Evolutionary conservation across 148 eudicot genomes (phyloP).

Genomic region (Camellia lanceoleosa): DNA sequence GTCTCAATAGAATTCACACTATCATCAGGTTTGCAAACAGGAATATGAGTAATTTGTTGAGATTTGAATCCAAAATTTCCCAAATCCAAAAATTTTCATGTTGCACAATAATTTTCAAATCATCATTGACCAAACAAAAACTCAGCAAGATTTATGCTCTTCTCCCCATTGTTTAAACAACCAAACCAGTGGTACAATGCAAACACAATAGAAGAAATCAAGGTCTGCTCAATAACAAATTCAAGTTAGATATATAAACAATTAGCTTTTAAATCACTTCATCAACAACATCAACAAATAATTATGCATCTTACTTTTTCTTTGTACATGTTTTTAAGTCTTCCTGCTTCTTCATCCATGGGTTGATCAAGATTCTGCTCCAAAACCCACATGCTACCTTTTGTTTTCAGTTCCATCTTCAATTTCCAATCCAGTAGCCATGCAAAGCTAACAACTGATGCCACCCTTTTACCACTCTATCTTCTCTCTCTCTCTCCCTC

Average conservation of each 20-base stretch:
- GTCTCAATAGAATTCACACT: neutral
- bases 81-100: neutral
- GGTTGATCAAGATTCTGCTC: conserved; percentile 93
- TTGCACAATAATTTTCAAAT: neutral
- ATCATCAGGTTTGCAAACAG: conserved; percentile 1
- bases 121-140: conserved; percentile 2
- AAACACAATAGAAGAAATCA: neutral
- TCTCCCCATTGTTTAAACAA: neutral
- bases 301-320: conserved; percentile 65
- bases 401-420: conserved; percentile 42
- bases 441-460: conserved; percentile 15
- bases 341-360: conserved; percentile 95
- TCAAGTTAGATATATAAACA: neutral
- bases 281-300: neutral
- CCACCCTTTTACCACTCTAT: neutral
- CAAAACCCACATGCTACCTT: conserved; percentile 92
- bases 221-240: neutral
- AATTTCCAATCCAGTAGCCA: conserved; percentile 43
- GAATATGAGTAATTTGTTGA: neutral
- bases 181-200: neutral
- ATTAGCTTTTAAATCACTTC: conserved; percentile 4
- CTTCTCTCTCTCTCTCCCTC: neutral
- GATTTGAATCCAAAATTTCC: neutral
- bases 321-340: conserved; percentile 62
- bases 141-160: neutral